Percentiles rank a stretch among this genome's conserved stretches.
Evolutionary conservation across 2,329 filamentous ascomycete species (phyloP).

Genomic region (Epichloe coenophiala): DNA sequence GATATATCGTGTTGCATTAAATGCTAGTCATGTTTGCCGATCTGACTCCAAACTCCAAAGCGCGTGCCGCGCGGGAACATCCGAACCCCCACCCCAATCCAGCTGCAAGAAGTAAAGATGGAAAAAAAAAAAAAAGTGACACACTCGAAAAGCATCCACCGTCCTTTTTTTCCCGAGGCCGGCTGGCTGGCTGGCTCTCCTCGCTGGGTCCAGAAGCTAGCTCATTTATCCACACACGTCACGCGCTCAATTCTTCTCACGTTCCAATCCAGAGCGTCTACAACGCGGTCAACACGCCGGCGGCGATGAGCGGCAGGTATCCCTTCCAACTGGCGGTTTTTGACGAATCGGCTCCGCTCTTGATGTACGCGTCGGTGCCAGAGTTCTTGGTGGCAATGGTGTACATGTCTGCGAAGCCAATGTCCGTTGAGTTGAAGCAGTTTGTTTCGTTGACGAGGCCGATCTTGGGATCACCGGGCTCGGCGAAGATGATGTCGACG

Average conservation of each 20-base stretch:
- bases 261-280: conserved; percentile 11
- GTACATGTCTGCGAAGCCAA: conserved; percentile 68
- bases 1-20: not conserved
- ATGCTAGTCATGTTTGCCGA: not conserved
- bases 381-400: conserved; percentile 41
- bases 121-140: not conserved
- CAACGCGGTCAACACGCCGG: conserved; percentile 25
- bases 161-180: not conserved
- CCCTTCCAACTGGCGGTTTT: conserved; percentile 18
- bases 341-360: conserved; percentile 14
- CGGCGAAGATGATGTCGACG: conserved; percentile 85
- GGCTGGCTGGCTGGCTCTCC: not conserved
- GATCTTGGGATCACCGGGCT: conserved; percentile 54
- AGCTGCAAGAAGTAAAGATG: not conserved
- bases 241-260: not conserved
- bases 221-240: conserved; percentile 3
- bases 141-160: not conserved
- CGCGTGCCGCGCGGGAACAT: not conserved
- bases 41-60: conserved; percentile 1
- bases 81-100: not conserved
- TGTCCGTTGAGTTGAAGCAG: conserved; percentile 75
- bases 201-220: not conserved
- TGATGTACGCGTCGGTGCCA: conserved; percentile 19
- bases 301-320: conserved; percentile 28
- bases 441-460: conserved; percentile 63